phyloP scores from a whole-genome alignment of 2,329 filamentous ascomycete genomes.

The Diaporthe ilicicola region DNA sequence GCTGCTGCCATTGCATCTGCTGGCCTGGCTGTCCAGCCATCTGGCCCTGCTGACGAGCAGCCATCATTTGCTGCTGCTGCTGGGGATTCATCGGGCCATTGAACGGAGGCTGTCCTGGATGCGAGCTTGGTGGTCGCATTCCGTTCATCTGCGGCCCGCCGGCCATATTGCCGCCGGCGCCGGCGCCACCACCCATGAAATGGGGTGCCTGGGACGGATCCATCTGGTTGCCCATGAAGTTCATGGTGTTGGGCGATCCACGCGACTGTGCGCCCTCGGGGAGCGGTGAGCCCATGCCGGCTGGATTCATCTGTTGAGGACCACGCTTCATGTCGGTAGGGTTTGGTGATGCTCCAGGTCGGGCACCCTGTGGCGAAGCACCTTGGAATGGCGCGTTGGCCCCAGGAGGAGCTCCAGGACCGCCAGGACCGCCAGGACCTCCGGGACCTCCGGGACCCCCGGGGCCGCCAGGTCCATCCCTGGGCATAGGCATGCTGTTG shows the following conservation, averaged over 20 bases:
- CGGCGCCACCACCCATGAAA: slow-evolving; percentile 61
- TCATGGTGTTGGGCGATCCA: slow-evolving; percentile 69
- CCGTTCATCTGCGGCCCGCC: slow-evolving; percentile 66
- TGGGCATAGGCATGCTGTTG: slow-evolving; percentile 57
- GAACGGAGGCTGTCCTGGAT: slow-evolving; percentile 63
- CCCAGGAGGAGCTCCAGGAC: slow-evolving; percentile 51
- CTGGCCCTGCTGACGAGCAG: slow-evolving; percentile 49
- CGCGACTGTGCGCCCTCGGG: slow-evolving; percentile 74
- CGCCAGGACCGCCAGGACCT: slow-evolving; percentile 63
- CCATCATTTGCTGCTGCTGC: slow-evolving; percentile 70
- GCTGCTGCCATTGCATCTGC: slow-evolving; percentile 58
- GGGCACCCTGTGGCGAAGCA: slow-evolving; percentile 74
- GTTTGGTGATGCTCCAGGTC: slow-evolving; percentile 78
- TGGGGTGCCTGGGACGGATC: slow-evolving; percentile 68
- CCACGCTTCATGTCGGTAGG: slow-evolving; percentile 81
- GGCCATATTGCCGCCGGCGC: slow-evolving; percentile 61
- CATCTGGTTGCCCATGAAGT: slow-evolving; percentile 70
- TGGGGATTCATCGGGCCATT: slow-evolving; percentile 67
- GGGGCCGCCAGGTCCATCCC: slow-evolving; percentile 60
- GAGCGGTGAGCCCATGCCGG: slow-evolving; percentile 74
- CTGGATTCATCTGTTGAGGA: slow-evolving; percentile 76
- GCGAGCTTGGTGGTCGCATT: slow-evolving; percentile 75
- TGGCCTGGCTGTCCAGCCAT: slow-evolving; percentile 47
- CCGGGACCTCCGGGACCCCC: slow-evolving; percentile 64
- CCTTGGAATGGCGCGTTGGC: slow-evolving; percentile 63